Percentiles rank a stretch among this genome's conserved stretches.
Conservation (phyloP, 2,329 filamentous ascomycete species). For the Stachybotrys echinatus region DNA sequence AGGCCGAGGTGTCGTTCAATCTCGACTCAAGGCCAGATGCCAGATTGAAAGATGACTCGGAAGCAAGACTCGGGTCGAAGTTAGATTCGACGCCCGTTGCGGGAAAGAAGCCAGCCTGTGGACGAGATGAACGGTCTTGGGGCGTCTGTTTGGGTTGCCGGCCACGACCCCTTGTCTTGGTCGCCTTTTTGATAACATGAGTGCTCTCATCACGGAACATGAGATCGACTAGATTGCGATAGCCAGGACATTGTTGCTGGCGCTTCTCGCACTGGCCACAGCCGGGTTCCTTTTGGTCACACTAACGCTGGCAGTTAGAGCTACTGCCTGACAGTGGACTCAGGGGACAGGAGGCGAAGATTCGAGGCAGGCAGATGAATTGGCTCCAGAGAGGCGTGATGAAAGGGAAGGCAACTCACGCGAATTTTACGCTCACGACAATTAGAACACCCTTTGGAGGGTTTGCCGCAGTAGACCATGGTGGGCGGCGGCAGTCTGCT, state of each 20-base stretch:
- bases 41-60: not conserved
- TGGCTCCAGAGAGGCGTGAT: not conserved
- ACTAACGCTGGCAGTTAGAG: constrained; percentile 26
- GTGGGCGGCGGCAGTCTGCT: not conserved
- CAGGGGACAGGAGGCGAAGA: constrained; percentile 1
- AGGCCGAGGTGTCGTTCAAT: not conserved
- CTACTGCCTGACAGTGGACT: constrained; percentile 2
- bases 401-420: constrained; percentile 30
- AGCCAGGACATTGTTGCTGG: constrained; percentile 47
- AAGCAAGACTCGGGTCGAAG: not conserved
- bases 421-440: constrained; percentile 52
- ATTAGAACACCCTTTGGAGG: constrained; percentile 50
- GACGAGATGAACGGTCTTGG: not conserved
- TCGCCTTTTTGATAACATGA: constrained; percentile 49
- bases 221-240: constrained; percentile 49
- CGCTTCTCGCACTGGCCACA: constrained; percentile 52
- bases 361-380: not conserved
- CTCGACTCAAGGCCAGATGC: not conserved
- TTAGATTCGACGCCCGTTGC: not conserved
- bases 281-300: constrained; percentile 44
- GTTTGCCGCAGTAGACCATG: constrained; percentile 54
- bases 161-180: constrained; percentile 23
- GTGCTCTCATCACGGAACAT: constrained; percentile 54
- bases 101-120: not conserved
- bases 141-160: constrained; percentile 14